phyloP scores from a whole-genome alignment of 768 basidiomycete species.

The Kwoniella bestiolae region DNA sequence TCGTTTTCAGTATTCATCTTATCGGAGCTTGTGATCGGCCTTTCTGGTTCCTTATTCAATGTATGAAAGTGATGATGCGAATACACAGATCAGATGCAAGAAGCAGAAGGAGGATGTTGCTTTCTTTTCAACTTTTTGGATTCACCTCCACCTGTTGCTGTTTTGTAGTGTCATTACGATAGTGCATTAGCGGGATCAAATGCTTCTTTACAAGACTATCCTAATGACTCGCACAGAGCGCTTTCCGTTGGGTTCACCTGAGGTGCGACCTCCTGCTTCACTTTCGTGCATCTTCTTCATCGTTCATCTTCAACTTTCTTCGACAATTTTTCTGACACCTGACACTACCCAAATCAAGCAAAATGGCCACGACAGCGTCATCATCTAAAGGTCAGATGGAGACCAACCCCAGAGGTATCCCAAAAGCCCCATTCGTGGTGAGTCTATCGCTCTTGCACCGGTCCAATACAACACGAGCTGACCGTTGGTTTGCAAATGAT shows the following conservation, averaged over 20 bases:
- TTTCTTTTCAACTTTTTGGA: conserved; percentile 24
- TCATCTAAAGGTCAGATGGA: conserved; percentile 56
- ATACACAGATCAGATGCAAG: too few relatives aligned
- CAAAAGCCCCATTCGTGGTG: conserved; percentile 92
- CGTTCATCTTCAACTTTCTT: neutral
- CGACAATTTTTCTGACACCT: neutral
- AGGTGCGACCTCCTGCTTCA: neutral
- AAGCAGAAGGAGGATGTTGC: too few relatives aligned
- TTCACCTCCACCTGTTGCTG: conserved; percentile 9
- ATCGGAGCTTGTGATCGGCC: too few relatives aligned
- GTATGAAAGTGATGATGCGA: neutral
- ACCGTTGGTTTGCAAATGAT: neutral
- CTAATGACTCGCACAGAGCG: conserved; percentile 1
- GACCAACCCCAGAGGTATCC: conserved; percentile 89
- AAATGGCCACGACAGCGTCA: conserved; percentile 29
- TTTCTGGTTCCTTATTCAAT: too few relatives aligned
- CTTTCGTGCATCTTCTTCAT: neutral
- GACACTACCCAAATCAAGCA: neutral
- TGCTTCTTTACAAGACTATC: neutral
- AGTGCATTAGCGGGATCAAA: conserved; percentile 11
- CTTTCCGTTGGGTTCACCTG: conserved; percentile 5
- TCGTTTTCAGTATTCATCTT: neutral
- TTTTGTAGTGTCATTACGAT: neutral
- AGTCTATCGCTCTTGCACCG: conserved; percentile 55
- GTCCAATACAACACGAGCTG: neutral